Evolutionary conservation across 495 filamentous ascomycete genomes (phyloP).

Genomic region (Staphylotrichum tortipilum): DNA sequence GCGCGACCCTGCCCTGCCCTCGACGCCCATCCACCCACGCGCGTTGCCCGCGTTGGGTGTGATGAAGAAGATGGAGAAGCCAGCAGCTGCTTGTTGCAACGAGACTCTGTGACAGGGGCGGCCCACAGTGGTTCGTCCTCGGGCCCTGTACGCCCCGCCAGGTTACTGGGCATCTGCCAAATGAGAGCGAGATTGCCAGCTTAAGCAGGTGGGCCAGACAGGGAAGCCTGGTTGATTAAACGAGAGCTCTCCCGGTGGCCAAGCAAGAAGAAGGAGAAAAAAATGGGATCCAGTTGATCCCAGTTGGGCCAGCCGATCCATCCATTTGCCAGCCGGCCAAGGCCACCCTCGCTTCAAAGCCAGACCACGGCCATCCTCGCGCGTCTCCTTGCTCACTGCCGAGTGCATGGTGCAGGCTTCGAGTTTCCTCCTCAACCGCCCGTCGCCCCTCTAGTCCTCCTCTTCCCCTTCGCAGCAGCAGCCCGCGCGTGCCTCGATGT

Average conservation of each 20-base stretch:
- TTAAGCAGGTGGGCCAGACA: constrained; percentile 19
- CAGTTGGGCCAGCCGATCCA: too few species aligned
- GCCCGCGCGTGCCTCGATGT: constrained; percentile 23
- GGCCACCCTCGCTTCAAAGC: constrained; percentile 11
- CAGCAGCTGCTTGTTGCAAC: constrained; percentile 4
- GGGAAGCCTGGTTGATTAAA: constrained; percentile 24
- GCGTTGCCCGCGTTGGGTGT: too few species aligned
- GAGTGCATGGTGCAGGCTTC: constrained; percentile 23
- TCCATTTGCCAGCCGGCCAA: constrained; percentile 12
- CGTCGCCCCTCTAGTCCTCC: constrained; percentile 3
- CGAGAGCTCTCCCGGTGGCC: constrained; percentile 14
- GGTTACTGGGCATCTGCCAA: constrained; percentile 21
- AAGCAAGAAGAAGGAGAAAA: constrained; percentile 13
- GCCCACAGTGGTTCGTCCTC: neutral
- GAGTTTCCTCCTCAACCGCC: constrained; percentile 9
- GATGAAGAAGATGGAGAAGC: neutral
- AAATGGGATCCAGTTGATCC: too few species aligned
- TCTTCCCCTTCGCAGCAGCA: constrained; percentile 8
- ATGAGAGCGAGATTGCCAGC: constrained; percentile 23
- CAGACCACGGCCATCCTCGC: constrained; percentile 19
- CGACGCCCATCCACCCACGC: too few species aligned
- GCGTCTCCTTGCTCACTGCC: constrained; percentile 16
- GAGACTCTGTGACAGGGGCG: constrained; percentile 4
- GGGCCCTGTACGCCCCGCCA: constrained; percentile 1
- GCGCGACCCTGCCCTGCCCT: too few species aligned